Conservation (phyloP, 768 basidiomycete genomes). For the Boletus sp. region DNA sequence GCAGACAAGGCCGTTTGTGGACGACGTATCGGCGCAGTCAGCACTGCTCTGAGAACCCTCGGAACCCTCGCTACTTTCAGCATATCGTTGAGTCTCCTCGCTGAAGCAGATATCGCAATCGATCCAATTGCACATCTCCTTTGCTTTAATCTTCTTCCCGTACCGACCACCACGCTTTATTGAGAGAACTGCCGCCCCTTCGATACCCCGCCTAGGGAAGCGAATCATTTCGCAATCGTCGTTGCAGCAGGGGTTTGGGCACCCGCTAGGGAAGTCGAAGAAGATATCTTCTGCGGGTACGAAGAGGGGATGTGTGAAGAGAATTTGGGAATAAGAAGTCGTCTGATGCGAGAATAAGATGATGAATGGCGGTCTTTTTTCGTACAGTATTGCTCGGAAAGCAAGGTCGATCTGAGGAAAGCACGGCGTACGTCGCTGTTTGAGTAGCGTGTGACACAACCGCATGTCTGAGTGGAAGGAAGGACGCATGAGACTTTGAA, state of each 20-base stretch:
- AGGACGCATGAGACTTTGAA: slow-evolving; percentile 5
- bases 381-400: slow-evolving; percentile 71
- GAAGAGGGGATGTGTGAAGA: slow-evolving; percentile 70
- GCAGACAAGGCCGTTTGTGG: slow-evolving; percentile 55
- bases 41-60: slow-evolving; percentile 45
- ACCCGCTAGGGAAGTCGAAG: slow-evolving; percentile 76
- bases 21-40: slow-evolving; percentile 34
- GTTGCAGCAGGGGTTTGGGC: slow-evolving; percentile 74
- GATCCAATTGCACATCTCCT: slow-evolving; percentile 83
- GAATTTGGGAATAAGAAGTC: slow-evolving; percentile 77
- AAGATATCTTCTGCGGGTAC: slow-evolving; percentile 73
- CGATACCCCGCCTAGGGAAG: slow-evolving; percentile 65
- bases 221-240: slow-evolving; percentile 84
- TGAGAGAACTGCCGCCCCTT: slow-evolving; percentile 60
- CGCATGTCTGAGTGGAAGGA: slow-evolving; percentile 51
- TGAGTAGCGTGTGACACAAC: slow-evolving; percentile 61
- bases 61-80: slow-evolving; percentile 43
- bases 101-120: slow-evolving; percentile 65
- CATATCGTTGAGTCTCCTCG: slow-evolving; percentile 37
- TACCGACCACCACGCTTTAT: slow-evolving; percentile 55
- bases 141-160: slow-evolving; percentile 48
- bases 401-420: slow-evolving; percentile 82
- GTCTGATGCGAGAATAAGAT: slow-evolving; percentile 79
- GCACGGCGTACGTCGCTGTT: slow-evolving; percentile 72
- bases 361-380: slow-evolving; percentile 74